Conservation (phyloP, 1,284 basidiomycete genomes). For the Ustilago curta region DNA sequence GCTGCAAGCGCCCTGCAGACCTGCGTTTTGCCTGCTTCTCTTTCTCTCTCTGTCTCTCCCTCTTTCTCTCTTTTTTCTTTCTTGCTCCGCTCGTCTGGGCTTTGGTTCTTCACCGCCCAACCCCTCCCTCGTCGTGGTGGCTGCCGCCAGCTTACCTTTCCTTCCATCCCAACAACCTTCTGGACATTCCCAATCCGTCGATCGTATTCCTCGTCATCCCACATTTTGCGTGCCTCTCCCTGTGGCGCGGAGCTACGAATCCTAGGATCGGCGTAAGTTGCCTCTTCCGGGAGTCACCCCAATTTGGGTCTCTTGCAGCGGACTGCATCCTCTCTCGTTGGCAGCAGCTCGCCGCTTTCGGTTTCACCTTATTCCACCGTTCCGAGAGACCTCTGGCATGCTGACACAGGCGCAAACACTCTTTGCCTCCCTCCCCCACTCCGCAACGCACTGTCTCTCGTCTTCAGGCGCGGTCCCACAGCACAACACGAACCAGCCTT, state of each 20-base stretch:
- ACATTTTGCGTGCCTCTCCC: not conserved
- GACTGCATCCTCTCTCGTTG: not conserved
- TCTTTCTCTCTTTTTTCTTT: not conserved
- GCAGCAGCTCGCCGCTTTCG: conserved; percentile 13
- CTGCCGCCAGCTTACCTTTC: not conserved
- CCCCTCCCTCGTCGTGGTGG: conserved; percentile 8
- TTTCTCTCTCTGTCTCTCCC: no score
- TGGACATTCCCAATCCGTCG: conserved; percentile 26
- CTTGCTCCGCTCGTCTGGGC: not conserved
- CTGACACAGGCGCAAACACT: conserved; percentile 26
- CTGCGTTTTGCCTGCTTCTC: no score
- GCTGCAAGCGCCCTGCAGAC: conserved; percentile 3
- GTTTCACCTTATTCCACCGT: conserved; percentile 30
- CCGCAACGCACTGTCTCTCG: conserved; percentile 32
- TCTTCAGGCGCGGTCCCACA: not conserved
- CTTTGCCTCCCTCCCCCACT: conserved; percentile 13
- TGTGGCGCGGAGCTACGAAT: conserved; percentile 17
- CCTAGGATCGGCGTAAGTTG: conserved; percentile 33
- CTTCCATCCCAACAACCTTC: not conserved
- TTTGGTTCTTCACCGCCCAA: conserved; percentile 2
- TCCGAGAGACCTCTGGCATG: conserved; percentile 37
- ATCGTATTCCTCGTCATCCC: conserved; percentile 2
- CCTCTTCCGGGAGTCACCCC: conserved; percentile 17
- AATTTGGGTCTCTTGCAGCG: not conserved
- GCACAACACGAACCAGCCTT: conserved; percentile 6